Evolutionary conservation across 2,329 filamentous ascomycete species (phyloP).

Genomic region (Paecilomyces niveus): DNA sequence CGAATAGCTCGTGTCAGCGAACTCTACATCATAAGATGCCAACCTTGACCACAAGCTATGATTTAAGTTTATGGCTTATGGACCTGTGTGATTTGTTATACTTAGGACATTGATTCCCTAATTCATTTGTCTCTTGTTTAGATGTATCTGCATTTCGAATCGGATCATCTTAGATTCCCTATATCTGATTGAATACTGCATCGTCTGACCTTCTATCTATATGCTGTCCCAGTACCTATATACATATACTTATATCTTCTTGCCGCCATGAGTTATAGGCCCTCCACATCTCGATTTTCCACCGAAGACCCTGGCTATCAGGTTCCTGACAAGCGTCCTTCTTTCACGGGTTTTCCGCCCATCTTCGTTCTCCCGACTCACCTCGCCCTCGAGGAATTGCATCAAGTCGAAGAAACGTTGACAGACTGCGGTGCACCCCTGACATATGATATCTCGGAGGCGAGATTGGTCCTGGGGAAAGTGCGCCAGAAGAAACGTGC

Average conservation of each 20-base stretch:
- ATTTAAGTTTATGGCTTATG: neutral
- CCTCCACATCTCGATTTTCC: neutral
- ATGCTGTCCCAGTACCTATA: neutral
- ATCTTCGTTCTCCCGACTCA: conserved; percentile 70
- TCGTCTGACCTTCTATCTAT: neutral
- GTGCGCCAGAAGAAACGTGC: conserved; percentile 64
- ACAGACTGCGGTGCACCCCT: conserved; percentile 48
- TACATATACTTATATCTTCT: neutral
- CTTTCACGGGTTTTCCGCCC: conserved; percentile 44
- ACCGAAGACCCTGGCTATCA: neutral
- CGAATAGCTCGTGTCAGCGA: neutral
- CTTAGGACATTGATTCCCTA: neutral
- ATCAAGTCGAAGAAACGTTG: conserved; percentile 58
- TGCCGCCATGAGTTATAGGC: neutral
- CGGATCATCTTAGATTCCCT: no score
- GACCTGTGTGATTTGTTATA: neutral
- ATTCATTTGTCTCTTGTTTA: neutral
- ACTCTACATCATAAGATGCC: neutral
- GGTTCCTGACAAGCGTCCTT: neutral
- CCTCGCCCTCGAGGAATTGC: conserved; percentile 56
- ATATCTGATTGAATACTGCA: neutral
- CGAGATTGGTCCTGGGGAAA: conserved; percentile 66
- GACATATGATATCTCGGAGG: conserved; percentile 66
- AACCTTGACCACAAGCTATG: neutral
- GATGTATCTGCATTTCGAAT: neutral